Base-by-base conservation (phyloP, 1,284 basidiomycete genomes). In the Wallemia ichthyophaga region DNA sequence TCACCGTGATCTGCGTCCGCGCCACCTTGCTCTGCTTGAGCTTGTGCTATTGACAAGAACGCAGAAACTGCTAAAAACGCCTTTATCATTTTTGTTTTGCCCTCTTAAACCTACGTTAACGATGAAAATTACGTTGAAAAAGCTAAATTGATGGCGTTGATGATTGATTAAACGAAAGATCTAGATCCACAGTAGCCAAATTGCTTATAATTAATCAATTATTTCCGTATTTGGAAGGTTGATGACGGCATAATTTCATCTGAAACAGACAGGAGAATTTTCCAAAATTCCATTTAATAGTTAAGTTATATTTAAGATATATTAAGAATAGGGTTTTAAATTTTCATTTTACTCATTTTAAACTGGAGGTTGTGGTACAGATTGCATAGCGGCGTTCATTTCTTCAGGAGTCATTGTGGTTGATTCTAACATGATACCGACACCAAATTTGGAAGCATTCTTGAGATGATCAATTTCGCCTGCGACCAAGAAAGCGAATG, bases 381-480 rank as follows among this genome's bases (percentile, higher is more conserved):
- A 48, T 21, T 48, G 37, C 37, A 48, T 48, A 48, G 37, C 37
- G 27, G 56, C 24, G 27, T 32, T 31, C 62, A 62, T 63, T 57
- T 66, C 65, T 62, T 66, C 65, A 25, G 64, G 62, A 25, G 61
- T 63, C 28, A 64, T 57, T 27, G 63, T 63, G 1, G 61, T 63
- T 7, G 63, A 61, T 76, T 96, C 91, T 65, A 96, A 85, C 83
- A 88, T 87, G 69, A 96, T 84, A 71, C 89, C 91, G 17, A 96
- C 80, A 62, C 92, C 92, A 62, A 95, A 83, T 73, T 91, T 91
- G 59, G 85, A 83, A 48, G 85, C 75, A 71, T 86, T 88, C 86
- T 92, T 94, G 74, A 87, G 82, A 76, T 98, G 92, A 70, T 98
- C 94, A 64, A 99, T 89, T 76, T 98, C 92, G 17, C 94, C 92